A percentile compares a stretch with the other conserved stretches of the same genome.
These are phyloP conservation scores for Rickenella mellea DNA, from an alignment of 768 basidiomycete genomes.

Conservation along the genomic window DNA sequence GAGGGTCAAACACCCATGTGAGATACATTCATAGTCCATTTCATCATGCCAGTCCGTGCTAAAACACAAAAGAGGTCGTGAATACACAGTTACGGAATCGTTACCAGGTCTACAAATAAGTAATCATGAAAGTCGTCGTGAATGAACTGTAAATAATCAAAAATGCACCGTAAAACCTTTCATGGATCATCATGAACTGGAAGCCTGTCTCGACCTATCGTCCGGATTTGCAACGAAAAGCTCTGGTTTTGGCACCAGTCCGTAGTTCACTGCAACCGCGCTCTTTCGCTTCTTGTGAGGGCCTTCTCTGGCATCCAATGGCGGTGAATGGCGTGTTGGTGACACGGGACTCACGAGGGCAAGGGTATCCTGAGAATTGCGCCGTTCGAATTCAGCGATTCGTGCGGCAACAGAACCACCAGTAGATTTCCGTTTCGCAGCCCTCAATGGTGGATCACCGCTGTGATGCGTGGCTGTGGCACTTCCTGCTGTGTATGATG, in stretches of 20 bases:
- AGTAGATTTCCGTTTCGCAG: conserved; percentile 12
- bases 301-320: not conserved
- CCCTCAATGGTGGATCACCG: conserved; percentile 7
- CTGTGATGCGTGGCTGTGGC: conserved; percentile 4
- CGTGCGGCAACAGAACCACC: conserved; percentile 36
- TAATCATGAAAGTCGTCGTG: not conserved
- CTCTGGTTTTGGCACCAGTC: conserved; percentile 50
- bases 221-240: conserved; percentile 74
- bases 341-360: conserved; percentile 20
- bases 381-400: conserved; percentile 49
- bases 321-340: conserved; percentile 23
- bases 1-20: too few species aligned
- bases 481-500: conserved; percentile 1
- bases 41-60: too few species aligned
- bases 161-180: not conserved
- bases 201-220: conserved; percentile 9
- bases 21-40: too few species aligned
- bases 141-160: too few species aligned
- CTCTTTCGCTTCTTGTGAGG: conserved; percentile 22
- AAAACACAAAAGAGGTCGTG: not conserved
- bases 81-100: not conserved
- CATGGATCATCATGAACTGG: too few species aligned
- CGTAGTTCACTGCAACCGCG: conserved; percentile 43
- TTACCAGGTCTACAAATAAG: not conserved
- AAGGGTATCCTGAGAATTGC: conserved; percentile 37